Percentiles rank a stretch among this genome's conserved stretches.
phyloP scores from a whole-genome alignment of 768 basidiomycete species.

The Boletus rubroflammeus region DNA sequence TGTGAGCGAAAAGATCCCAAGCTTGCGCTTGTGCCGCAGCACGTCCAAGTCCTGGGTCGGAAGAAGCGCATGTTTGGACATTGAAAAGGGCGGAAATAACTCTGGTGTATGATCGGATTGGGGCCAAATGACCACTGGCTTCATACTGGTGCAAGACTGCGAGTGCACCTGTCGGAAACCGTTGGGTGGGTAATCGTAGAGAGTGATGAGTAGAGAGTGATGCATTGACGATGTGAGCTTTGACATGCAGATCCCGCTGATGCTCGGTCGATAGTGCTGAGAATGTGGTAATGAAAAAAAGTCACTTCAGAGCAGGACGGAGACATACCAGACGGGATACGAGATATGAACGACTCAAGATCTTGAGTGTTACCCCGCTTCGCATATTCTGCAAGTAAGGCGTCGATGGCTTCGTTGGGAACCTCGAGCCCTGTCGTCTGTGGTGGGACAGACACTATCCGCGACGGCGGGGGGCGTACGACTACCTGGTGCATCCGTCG shows the following conservation, averaged over 20 bases:
- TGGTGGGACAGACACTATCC: background rate
- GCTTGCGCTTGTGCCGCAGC: slow-evolving; percentile 67
- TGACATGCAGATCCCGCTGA: slow-evolving; percentile 72
- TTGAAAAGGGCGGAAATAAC: slow-evolving; percentile 59
- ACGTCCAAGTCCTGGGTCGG: slow-evolving; percentile 25
- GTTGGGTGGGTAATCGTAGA: slow-evolving; percentile 21
- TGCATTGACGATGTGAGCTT: slow-evolving; percentile 46
- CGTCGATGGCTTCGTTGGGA: slow-evolving; percentile 41
- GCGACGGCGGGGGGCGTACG: background rate
- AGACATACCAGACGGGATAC: slow-evolving; percentile 42
- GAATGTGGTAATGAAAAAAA: slow-evolving; percentile 10
- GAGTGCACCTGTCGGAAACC: slow-evolving; percentile 62
- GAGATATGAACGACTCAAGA: slow-evolving; percentile 44
- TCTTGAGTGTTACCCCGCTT: slow-evolving; percentile 40
- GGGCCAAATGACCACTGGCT: slow-evolving; percentile 52
- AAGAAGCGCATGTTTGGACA: slow-evolving; percentile 33
- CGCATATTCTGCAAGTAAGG: slow-evolving; percentile 50
- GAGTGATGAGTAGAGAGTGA: slow-evolving; percentile 20
- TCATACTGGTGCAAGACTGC: slow-evolving; percentile 72
- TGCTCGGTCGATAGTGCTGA: slow-evolving; percentile 41
- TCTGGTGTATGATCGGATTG: slow-evolving; percentile 71
- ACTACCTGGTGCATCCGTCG: slow-evolving; percentile 24
- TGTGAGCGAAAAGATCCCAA: slow-evolving; percentile 93
- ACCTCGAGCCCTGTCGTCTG: background rate
- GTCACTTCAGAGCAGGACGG: background rate